phyloP scores from a whole-genome alignment of 495 filamentous ascomycete species.

The Elaphomyces granulatus region DNA sequence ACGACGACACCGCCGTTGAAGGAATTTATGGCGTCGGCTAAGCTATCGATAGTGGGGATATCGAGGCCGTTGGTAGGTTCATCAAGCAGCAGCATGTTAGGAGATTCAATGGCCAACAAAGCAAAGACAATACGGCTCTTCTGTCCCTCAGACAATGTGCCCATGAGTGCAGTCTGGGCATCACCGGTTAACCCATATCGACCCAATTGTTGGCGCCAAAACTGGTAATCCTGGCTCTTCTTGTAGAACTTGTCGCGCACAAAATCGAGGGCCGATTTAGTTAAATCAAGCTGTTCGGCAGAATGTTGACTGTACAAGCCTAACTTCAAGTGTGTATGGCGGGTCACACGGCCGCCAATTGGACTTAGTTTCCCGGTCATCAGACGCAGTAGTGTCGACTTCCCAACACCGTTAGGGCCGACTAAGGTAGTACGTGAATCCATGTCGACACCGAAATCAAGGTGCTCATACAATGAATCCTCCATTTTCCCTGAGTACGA shows the following conservation, averaged over 20 bases:
- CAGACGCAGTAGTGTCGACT: conserved; percentile 92
- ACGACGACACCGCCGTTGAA: conserved; percentile 95
- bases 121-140: conserved; percentile 97
- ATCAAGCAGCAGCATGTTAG: conserved; percentile 96
- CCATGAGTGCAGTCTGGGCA: conserved; percentile 91
- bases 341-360: conserved; percentile 62
- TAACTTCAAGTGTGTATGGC: conserved; percentile 96
- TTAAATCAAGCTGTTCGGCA: conserved; percentile 93
- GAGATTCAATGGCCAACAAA: conserved; percentile 83
- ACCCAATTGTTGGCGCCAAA: conserved; percentile 96
- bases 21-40: conserved; percentile 95
- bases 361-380: conserved; percentile 95
- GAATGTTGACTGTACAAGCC: conserved; percentile 97
- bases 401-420: conserved; percentile 97
- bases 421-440: conserved; percentile 94
- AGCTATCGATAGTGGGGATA: conserved; percentile 95
- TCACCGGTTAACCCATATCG: conserved; percentile 85
- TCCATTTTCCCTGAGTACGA: conserved; percentile 83
- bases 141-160: conserved; percentile 93
- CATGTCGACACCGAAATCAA: conserved; percentile 99
- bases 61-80: conserved; percentile 99
- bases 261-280: conserved; percentile 95
- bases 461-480: conserved; percentile 89
- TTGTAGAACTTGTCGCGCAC: conserved; percentile 86
- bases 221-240: conserved; percentile 94